A percentile compares a stretch with the other conserved stretches of the same genome.
These are phyloP conservation scores for Marchantia polymorpha DNA, from an alignment of 225 moss, liverwort and hornwort species.

Conservation along the genomic window DNA sequence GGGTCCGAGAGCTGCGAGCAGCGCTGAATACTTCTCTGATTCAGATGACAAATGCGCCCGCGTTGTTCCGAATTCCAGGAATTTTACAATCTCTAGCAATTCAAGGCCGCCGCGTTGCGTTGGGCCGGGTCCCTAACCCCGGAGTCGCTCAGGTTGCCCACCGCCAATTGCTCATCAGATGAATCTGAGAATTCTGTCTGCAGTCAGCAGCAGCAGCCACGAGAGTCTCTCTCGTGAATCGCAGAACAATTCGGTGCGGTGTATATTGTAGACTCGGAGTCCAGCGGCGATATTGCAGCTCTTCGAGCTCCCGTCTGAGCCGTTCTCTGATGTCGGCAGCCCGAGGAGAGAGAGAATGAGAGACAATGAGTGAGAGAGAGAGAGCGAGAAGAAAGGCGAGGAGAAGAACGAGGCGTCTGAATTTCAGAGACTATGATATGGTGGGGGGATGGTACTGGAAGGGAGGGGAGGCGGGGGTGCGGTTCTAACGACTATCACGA, in stretches of 20 bases:
- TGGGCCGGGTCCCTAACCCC: background rate
- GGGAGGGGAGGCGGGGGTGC: background rate
- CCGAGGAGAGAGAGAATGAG: background rate
- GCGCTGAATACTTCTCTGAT: background rate
- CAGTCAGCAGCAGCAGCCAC: slow-evolving; percentile 4
- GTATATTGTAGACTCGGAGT: slow-evolving; percentile 1
- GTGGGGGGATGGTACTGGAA: background rate
- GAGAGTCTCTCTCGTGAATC: background rate
- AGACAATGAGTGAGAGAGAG: background rate
- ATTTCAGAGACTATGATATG: background rate
- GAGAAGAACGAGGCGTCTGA: background rate
- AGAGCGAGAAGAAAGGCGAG: background rate
- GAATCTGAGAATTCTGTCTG: background rate
- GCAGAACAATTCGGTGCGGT: background rate
- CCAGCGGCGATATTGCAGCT: background rate
- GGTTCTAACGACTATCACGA: background rate
- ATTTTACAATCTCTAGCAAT: background rate
- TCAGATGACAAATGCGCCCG: background rate
- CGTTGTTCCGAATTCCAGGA: background rate
- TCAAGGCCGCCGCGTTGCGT: background rate
- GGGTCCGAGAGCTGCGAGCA: background rate
- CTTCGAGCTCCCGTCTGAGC: background rate
- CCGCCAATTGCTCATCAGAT: background rate
- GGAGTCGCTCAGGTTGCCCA: background rate
- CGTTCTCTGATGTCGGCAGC: background rate